phyloP scores from a whole-genome alignment of 2,329 filamentous ascomycete genomes.

The Calonectria pseudoreteaudii region DNA sequence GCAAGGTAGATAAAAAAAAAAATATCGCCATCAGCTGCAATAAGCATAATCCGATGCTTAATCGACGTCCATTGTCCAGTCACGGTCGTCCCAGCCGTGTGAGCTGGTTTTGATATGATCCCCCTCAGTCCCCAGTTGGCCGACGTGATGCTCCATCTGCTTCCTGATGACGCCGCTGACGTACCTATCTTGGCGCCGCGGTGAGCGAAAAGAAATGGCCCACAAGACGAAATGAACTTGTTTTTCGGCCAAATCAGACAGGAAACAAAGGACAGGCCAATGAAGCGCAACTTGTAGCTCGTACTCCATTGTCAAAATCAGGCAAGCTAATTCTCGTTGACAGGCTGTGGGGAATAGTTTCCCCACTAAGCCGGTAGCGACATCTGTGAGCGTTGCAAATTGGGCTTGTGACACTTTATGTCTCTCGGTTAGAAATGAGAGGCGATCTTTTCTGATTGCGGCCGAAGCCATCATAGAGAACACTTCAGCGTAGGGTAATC shows the following conservation, averaged over 20 bases:
- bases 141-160: background rate
- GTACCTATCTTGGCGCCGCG: background rate
- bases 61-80: background rate
- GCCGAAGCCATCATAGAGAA: background rate
- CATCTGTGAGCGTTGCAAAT: background rate
- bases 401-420: background rate
- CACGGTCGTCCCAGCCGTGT: background rate
- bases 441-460: background rate
- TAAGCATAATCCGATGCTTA: slow-evolving; percentile 1
- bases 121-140: background rate
- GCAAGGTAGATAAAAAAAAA: no score
- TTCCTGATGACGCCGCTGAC: background rate
- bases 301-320: background rate
- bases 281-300: background rate
- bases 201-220: background rate
- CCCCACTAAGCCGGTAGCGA: background rate
- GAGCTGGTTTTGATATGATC: background rate
- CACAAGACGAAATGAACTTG: background rate
- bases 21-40: background rate
- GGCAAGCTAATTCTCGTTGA: background rate
- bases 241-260: background rate
- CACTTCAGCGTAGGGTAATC: background rate
- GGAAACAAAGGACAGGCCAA: background rate
- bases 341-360: background rate
- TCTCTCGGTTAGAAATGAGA: background rate